Evolutionary conservation across 2,329 filamentous ascomycete genomes (phyloP).

Genomic region (Emergomyces orientalis): DNA sequence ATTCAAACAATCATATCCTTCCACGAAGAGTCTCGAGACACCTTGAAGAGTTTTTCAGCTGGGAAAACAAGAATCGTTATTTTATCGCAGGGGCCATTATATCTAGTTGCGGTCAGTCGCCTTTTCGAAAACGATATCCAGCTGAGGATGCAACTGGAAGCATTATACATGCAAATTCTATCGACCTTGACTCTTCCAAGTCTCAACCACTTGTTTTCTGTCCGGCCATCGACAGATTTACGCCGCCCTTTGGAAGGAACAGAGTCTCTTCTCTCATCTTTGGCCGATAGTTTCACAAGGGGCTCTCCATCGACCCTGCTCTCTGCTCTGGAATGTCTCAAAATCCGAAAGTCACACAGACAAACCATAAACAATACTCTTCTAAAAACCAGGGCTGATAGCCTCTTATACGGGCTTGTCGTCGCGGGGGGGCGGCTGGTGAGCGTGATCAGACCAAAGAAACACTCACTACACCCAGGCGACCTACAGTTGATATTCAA

Average conservation of each 20-base stretch:
- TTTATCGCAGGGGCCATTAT: slow-evolving; percentile 72
- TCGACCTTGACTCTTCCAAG: slow-evolving; percentile 87
- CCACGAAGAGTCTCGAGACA: slow-evolving; percentile 72
- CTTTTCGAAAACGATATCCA: slow-evolving; percentile 88
- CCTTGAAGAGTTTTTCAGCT: slow-evolving; percentile 75
- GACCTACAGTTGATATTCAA: slow-evolving; percentile 97
- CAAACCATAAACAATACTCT: slow-evolving; percentile 79
- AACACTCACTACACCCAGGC: slow-evolving; percentile 89
- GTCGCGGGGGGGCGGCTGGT: slow-evolving; percentile 89
- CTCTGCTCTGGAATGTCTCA: slow-evolving; percentile 87
- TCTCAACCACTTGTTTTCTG: slow-evolving; percentile 75
- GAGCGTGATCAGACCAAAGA: slow-evolving; percentile 86
- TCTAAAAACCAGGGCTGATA: slow-evolving; percentile 64
- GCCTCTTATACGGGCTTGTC: slow-evolving; percentile 83
- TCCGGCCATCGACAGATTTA: slow-evolving; percentile 88
- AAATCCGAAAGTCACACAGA: slow-evolving; percentile 77
- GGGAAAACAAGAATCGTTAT: slow-evolving; percentile 79
- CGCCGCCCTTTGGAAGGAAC: slow-evolving; percentile 84
- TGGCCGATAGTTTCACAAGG: slow-evolving; percentile 88
- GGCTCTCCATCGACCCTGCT: slow-evolving; percentile 84
- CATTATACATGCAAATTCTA: slow-evolving; percentile 95
- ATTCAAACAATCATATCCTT: slow-evolving; percentile 97
- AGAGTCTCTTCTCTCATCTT: slow-evolving; percentile 77
- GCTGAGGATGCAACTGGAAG: slow-evolving; percentile 77
- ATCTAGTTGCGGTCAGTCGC: slow-evolving; percentile 86